Evolutionary conservation across 768 basidiomycete genomes (phyloP).

Genomic region (Lanmaoa pseudosensibilis): DNA sequence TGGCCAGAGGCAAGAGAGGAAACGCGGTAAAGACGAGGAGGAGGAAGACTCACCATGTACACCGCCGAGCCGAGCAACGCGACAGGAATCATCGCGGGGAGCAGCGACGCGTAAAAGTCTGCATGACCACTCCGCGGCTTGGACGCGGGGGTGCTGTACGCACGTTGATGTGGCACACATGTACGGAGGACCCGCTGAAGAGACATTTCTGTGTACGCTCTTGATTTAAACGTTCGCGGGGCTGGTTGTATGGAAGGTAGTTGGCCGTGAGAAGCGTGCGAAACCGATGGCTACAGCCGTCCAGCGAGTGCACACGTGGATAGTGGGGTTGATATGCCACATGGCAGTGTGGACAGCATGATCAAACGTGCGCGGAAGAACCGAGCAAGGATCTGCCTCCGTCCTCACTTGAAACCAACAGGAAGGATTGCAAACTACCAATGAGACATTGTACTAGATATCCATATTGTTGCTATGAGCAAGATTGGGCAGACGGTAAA

Average conservation of each 20-base stretch:
- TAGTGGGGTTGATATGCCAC: no score
- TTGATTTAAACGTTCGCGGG: no score
- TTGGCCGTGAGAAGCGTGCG: no score
- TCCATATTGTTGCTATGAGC: neutral
- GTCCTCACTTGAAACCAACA: no score
- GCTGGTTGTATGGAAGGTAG: no score
- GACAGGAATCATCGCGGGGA: conserved; percentile 79
- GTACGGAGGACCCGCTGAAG: neutral
- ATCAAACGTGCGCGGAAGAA: neutral
- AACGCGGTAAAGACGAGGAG: neutral
- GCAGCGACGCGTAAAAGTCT: conserved; percentile 64
- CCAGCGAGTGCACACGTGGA: no score
- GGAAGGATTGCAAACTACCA: no score
- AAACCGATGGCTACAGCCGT: no score
- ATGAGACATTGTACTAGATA: neutral
- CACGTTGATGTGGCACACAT: neutral
- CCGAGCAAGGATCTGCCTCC: no score
- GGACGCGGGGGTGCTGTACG: conserved; percentile 12
- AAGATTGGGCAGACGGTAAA: no score
- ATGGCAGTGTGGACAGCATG: no score
- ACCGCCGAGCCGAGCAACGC: conserved; percentile 76
- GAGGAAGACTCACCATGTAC: conserved; percentile 55
- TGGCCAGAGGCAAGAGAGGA: conserved; percentile 3
- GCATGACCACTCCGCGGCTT: conserved; percentile 49
- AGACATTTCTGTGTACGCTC: neutral